phyloP scores from a whole-genome alignment of 257 asterid species.

The Hygrophila difformis region DNA sequence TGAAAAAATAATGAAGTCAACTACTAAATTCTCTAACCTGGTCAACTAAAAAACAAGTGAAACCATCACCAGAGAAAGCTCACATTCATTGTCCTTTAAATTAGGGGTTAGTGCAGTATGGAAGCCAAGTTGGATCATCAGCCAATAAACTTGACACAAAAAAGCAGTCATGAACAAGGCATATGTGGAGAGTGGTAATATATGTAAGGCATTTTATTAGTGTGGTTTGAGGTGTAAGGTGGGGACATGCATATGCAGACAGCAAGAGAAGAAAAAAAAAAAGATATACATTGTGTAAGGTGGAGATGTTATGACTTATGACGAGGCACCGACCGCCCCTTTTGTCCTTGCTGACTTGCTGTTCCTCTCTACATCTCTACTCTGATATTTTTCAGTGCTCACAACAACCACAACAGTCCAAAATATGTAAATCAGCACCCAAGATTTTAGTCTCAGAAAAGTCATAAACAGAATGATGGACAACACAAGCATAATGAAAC shows the following conservation, averaged over 20 bases:
- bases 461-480: not conserved
- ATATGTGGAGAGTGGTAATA: no score
- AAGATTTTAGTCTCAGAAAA: not conserved
- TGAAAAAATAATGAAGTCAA: not conserved
- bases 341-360: not conserved
- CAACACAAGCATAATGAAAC: no score
- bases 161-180: no score
- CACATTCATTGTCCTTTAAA: constrained; percentile 5
- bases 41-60: constrained; percentile 4
- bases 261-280: not conserved
- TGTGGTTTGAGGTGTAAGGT: constrained; percentile 6
- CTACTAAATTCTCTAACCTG: not conserved
- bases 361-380: not conserved
- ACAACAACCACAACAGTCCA: not conserved
- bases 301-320: not conserved
- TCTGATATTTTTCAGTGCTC: not conserved
- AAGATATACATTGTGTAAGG: constrained; percentile 1
- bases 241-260: constrained; percentile 13
- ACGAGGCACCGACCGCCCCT: not conserved
- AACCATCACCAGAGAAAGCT: constrained; percentile 1
- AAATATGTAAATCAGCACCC: not conserved
- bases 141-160: no score
- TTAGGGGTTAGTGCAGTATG: not conserved
- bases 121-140: not conserved
- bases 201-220: not conserved